Evolutionary conservation across 176 grass and related monocot species (phyloP).

Genomic region (Elaeis guineensis): DNA sequence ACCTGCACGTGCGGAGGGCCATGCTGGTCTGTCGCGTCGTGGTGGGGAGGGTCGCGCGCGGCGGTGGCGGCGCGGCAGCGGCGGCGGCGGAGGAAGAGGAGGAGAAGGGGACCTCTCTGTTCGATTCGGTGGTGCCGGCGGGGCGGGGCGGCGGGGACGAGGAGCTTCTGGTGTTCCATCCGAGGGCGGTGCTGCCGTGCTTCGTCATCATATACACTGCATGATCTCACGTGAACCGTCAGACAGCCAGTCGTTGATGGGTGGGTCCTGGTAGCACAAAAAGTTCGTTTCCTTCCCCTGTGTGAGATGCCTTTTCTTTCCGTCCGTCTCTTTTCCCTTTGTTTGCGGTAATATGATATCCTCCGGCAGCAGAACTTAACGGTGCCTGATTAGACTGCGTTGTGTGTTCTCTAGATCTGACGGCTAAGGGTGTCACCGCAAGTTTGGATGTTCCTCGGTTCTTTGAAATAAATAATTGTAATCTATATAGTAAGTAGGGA

Average conservation of each 20-base stretch:
- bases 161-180: constrained; percentile 73
- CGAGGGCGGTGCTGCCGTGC: constrained; percentile 69
- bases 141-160: constrained; percentile 18
- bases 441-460: too few species aligned
- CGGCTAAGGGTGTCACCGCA: too few species aligned
- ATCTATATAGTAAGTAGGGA: too few species aligned
- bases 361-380: too few species aligned
- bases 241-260: background rate
- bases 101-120: constrained; percentile 25
- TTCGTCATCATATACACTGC: constrained; percentile 75
- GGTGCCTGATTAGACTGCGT: too few species aligned
- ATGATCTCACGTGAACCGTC: background rate
- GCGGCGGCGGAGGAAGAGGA: constrained; percentile 1
- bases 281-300: too few species aligned
- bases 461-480: too few species aligned
- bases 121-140: constrained; percentile 49
- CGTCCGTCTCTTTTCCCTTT: too few species aligned
- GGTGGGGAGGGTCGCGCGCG: constrained; percentile 45
- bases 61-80: constrained; percentile 5
- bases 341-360: too few species aligned
- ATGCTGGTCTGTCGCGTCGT: constrained; percentile 90
- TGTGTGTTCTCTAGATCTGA: too few species aligned
- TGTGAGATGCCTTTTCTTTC: too few species aligned
- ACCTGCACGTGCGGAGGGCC: constrained; percentile 59
- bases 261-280: background rate